Evolutionary conservation across 805 yeast species (phyloP), one percentile per base, ranked within the genome.

Genomic region (Ogataea paraovalis): DNA sequence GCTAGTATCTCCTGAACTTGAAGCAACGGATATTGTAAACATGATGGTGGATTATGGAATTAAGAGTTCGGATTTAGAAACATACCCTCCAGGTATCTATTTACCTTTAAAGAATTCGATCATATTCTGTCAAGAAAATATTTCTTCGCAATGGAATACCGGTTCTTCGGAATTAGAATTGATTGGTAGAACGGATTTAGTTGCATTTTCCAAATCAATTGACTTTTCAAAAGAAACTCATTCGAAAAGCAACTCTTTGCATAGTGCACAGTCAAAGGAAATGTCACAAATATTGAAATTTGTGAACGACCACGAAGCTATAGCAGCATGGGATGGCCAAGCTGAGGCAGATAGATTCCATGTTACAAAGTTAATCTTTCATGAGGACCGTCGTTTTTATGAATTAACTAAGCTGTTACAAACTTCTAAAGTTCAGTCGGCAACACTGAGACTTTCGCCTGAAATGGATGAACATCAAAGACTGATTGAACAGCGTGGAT

Each of bases 321-420:
- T 78, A 1, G 60, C 75, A 34, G 82, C 89, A 0, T 82, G 87
- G 85, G 87, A 83, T 63, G 85, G 79, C 8, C 85, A 81, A 43
- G 72, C 81, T 0, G 92, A 86, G 56, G 81, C 83, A 3, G 91
- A 84, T 47, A 69, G 85, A 41, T 75, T 83, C 40, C 76, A 76
- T 28, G 75, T 86, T n/a, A 82, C 92, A 1, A 80, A 78, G 51
- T 65, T 85, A 12, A 81, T 91, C 0, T 92, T 89, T 60, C 80
- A 83, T 14, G 75, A 78, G 39, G 98, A 92, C 62, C 69, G 95
- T 41, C 70, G 97, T 41, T 86, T 85, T 59, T 80, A 78, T 55
- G 96, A 91, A 57, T 83, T 86, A 12, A 78, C 91, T 0, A 76
- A 79, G 28, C 64, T 90, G 16, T 63, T 92, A 32, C 91, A 85